Evolutionary conservation across 2,329 filamentous ascomycete genomes (phyloP), one percentile per base, ranked within the genome.

Genomic region (Penicillium sumatraense): DNA sequence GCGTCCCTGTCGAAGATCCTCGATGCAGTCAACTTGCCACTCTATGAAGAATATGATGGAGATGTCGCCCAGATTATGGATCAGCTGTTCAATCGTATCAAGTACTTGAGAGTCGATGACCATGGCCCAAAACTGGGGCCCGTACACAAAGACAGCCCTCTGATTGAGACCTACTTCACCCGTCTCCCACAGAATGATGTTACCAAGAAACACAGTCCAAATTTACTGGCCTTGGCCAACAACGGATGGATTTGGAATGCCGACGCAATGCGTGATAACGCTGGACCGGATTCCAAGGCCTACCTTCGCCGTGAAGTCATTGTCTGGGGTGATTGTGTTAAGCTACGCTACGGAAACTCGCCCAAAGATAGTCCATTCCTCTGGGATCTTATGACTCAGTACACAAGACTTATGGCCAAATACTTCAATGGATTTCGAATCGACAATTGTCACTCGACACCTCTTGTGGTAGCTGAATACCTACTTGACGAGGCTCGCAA

Each of bases 211-310:
- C 89, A 96, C 68, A 87, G 87, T 54, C 82, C 87, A 1, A 88
- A 88, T 54, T 88, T 92, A 40, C 81, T 96, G 42, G 90, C 91
- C 2, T 78, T 99, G 49, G 93, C 88, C 36, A 98, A 98, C 76
- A 99, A 99, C 69, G 95, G 95, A 40, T 99, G 95, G 95, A 93
- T 99, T 8, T 99, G 95, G 95, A 93, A 91, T 55, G 93, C 93
- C 5, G 96, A 98, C 75, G 93, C 95, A 1, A 84, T 98, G 75
- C 83, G 91, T 40, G 95, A 99, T 77, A 95, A 98, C 68, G 95
- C 95, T 26, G 96, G 96, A 0, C 89, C 92, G 0, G 81, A 90
- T 44, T 96, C 93, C 8, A 87, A 88, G 53, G 92, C 93, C n/a
- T 99, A 99, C 69, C 83, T 99, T n/a, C 86, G 91, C 49, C 86